phyloP scores from a whole-genome alignment of 441 rosid genomes.

The Biscutella laevigata region DNA sequence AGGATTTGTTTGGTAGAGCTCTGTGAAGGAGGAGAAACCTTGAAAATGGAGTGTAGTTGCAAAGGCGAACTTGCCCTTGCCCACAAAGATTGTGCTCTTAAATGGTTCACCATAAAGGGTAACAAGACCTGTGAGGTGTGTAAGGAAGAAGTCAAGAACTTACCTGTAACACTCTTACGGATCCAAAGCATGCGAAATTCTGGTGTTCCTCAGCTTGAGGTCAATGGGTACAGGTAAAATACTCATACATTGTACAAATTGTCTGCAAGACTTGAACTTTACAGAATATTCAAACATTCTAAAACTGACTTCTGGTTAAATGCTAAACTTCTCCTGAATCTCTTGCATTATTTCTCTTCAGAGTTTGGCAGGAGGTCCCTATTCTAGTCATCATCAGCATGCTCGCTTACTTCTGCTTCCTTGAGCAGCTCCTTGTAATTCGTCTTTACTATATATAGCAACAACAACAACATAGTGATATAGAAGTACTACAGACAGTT shows the following conservation, averaged over 20 bases:
- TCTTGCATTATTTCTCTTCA: constrained; percentile 21
- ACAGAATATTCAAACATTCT: not conserved
- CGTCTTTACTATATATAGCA: not conserved
- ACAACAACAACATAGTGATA: not conserved
- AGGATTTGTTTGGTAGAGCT: constrained; percentile 85
- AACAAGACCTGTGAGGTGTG: constrained; percentile 95
- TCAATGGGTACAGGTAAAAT: constrained; percentile 50
- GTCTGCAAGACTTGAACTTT: no score
- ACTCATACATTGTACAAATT: not conserved
- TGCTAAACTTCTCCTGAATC: not conserved
- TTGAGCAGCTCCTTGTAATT: constrained; percentile 85
- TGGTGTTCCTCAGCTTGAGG: constrained; percentile 34
- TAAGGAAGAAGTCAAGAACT: constrained; percentile 80
- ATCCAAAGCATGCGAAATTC: constrained; percentile 48
- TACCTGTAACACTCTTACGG: constrained; percentile 81
- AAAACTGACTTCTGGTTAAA: not conserved
- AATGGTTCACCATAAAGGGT: constrained; percentile 98
- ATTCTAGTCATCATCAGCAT: constrained; percentile 82
- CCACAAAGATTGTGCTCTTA: constrained; percentile 89
- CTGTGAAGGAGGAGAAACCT: constrained; percentile 88
- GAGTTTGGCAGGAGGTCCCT: constrained; percentile 95
- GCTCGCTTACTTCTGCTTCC: constrained; percentile 96
- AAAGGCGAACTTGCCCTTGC: constrained; percentile 97
- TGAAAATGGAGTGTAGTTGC: constrained; percentile 98
- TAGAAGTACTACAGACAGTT: not conserved